phyloP scores from a whole-genome alignment of 2,329 filamentous ascomycete species.

The Exophiala alcalophila region DNA sequence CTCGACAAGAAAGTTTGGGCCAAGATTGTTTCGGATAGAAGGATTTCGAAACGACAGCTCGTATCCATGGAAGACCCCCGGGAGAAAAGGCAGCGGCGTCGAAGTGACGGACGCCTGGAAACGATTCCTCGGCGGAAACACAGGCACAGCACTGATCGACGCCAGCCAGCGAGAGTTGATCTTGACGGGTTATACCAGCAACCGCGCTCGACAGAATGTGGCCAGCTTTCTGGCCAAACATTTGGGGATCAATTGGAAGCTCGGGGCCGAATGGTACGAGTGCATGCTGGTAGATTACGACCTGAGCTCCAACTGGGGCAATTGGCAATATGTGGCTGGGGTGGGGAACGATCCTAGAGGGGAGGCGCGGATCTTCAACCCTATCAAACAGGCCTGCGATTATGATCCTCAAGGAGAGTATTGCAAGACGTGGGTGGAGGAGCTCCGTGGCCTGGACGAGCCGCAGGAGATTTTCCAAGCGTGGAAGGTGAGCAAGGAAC shows the following conservation, averaged over 20 bases:
- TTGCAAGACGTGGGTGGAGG: conserved; percentile 69
- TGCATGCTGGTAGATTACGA: conserved; percentile 73
- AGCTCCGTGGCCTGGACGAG: conserved; percentile 55
- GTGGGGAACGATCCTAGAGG: conserved; percentile 76
- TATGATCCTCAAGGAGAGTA: conserved; percentile 70
- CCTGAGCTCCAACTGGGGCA: conserved; percentile 72
- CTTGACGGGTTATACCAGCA: conserved; percentile 74
- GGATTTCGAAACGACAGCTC: conserved; percentile 59
- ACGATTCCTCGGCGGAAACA: conserved; percentile 64
- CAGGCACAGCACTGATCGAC: conserved; percentile 74
- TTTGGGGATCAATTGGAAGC: conserved; percentile 72
- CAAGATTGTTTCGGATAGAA: conserved; percentile 60
- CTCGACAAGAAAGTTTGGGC: conserved; percentile 67
- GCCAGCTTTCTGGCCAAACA: conserved; percentile 72
- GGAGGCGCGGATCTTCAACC: conserved; percentile 73
- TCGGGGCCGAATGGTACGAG: conserved; percentile 82
- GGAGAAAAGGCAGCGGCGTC: conserved; percentile 10
- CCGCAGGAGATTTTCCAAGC: conserved; percentile 62
- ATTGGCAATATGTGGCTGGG: conserved; percentile 78
- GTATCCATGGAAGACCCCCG: conserved; percentile 49
- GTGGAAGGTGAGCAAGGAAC: conserved; percentile 61
- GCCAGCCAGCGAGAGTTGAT: conserved; percentile 71
- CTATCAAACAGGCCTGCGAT: conserved; percentile 74
- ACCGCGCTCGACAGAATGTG: conserved; percentile 72
- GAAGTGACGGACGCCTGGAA: conserved; percentile 50